Percentiles rank a stretch among this genome's conserved stretches.
phyloP scores from a whole-genome alignment of 768 basidiomycete species.

The Tulasnella sp. region DNA sequence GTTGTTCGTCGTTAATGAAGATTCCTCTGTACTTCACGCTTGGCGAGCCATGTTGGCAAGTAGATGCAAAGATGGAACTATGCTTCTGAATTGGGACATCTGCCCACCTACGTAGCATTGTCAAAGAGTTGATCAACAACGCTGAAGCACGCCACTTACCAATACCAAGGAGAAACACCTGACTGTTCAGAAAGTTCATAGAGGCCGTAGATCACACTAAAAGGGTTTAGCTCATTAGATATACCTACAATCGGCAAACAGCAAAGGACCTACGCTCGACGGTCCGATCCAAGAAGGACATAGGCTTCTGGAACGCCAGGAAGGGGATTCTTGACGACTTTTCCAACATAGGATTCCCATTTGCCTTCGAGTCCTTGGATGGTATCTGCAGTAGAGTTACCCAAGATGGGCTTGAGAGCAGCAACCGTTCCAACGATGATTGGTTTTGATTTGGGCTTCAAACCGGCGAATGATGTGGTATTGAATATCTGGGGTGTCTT shows the following conservation, averaged over 20 bases:
- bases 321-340: conserved; percentile 41
- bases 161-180: conserved; percentile 27
- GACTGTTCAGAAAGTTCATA: conserved; percentile 55
- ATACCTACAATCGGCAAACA: too few species aligned
- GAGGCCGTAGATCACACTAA: conserved; percentile 44
- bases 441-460: conserved; percentile 25
- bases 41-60: conserved; percentile 43
- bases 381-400: conserved; percentile 41
- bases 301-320: conserved; percentile 48
- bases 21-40: conserved; percentile 60
- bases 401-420: conserved; percentile 40
- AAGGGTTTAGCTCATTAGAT: background rate
- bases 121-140: too few species aligned
- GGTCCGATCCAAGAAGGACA: conserved; percentile 56
- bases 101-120: too few species aligned
- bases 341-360: conserved; percentile 52
- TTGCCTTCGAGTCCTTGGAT: conserved; percentile 45
- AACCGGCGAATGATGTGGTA: conserved; percentile 31
- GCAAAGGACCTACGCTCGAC: conserved; percentile 32
- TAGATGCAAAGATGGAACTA: conserved; percentile 32
- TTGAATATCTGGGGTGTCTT: conserved; percentile 40
- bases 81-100: conserved; percentile 51
- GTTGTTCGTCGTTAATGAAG: conserved; percentile 65
- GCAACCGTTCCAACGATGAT: conserved; percentile 57
- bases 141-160: too few species aligned